These are phyloP conservation scores for Wickerhamomyces ciferrii DNA, from an alignment of 805 yeast genomes.

Conservation along the genomic window DNA sequence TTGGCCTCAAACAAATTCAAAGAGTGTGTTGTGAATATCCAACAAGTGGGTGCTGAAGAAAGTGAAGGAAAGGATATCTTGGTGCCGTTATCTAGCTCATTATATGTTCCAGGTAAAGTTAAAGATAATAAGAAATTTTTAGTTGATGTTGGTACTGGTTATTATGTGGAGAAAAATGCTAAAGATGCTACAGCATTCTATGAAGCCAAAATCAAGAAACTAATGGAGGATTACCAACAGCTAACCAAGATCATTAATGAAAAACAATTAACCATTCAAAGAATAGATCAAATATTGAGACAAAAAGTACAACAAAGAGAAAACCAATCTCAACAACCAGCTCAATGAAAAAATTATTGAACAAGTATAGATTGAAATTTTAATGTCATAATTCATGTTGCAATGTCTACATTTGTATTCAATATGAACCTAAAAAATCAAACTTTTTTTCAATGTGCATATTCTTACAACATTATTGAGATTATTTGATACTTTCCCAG, in stretches of 20 bases:
- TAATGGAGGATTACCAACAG: constrained; percentile 68
- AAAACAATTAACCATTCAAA: constrained; percentile 59
- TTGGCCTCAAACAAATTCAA: constrained; percentile 77
- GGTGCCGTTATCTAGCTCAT: constrained; percentile 84
- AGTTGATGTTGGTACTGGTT: constrained; percentile 96
- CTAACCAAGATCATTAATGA: constrained; percentile 71
- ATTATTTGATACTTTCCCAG: no score
- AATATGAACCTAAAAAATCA: no score
- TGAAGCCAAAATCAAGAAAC: constrained; percentile 63
- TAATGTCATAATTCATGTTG: no score
- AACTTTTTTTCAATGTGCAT: no score
- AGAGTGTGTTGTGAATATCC: constrained; percentile 74
- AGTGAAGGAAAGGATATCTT: constrained; percentile 49
- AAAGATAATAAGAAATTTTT: constrained; percentile 62
- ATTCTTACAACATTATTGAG: no score
- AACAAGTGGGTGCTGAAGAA: constrained; percentile 37
- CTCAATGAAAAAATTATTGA: no score
- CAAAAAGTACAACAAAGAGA: constrained; percentile 43
- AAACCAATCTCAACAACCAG: background rate
- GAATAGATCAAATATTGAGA: constrained; percentile 54
- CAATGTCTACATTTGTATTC: no score
- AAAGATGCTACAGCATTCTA: constrained; percentile 68
- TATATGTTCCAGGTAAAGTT: constrained; percentile 84
- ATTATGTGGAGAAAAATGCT: constrained; percentile 76
- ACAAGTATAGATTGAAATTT: no score